A percentile compares a stretch with the other conserved stretches of the same genome.
These are phyloP conservation scores for Zymoseptoria pseudotritici DNA, from an alignment of 2,329 filamentous ascomycete species.

Conservation along the genomic window DNA sequence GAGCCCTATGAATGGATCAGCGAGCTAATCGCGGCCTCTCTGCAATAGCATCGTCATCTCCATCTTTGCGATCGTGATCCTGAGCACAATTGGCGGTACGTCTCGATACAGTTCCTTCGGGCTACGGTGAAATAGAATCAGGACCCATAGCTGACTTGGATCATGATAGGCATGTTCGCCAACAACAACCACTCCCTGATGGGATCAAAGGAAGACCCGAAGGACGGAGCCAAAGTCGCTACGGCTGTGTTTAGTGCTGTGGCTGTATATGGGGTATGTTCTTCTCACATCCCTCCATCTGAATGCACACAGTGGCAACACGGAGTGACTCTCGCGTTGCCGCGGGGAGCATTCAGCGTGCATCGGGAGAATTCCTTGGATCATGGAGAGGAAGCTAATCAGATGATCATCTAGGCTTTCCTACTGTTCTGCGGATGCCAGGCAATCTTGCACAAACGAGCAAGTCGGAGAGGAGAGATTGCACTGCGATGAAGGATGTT, in stretches of 20 bases:
- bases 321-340: too few relatives aligned
- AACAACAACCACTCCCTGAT: constrained; percentile 74
- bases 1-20: neutral
- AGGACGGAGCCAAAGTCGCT: constrained; percentile 70
- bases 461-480: constrained; percentile 77
- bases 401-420: constrained; percentile 56
- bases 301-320: too few relatives aligned
- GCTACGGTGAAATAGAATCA: neutral
- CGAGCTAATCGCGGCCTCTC: neutral
- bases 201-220: constrained; percentile 55
- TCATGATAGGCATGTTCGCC: constrained; percentile 56
- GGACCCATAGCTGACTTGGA: neutral
- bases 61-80: constrained; percentile 57
- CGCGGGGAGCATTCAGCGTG: too few relatives aligned
- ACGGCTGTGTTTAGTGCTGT: constrained; percentile 82
- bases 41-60: constrained; percentile 61
- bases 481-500: constrained; percentile 48
- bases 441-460: constrained; percentile 75
- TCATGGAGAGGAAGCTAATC: too few relatives aligned
- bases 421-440: constrained; percentile 87
- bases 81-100: constrained; percentile 60
- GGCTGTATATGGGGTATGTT: constrained; percentile 75
- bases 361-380: too few relatives aligned
- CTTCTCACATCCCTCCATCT: neutral
- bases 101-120: constrained; percentile 51